Evolutionary conservation across 331 rosid genomes (phyloP), one percentile per base, ranked within the genome.

Genomic region (Arachis monticola): DNA sequence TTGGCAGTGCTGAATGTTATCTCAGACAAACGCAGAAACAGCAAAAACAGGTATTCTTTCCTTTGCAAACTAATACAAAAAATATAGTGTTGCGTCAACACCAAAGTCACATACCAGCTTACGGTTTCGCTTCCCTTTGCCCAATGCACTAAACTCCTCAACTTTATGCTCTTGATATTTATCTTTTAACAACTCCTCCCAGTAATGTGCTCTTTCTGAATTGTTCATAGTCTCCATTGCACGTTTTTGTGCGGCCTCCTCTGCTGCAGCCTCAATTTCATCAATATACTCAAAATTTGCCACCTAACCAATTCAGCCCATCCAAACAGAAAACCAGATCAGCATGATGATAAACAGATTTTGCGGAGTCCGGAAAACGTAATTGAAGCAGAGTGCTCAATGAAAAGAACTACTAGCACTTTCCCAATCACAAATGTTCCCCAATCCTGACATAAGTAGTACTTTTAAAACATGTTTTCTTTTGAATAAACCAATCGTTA

Each of bases 251-350:
- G 92, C 90, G 75, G 84, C 97, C 89, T 89, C 97, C 81, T 86
- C 94, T 44, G 87, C 93, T 57, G 83, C 84, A 72, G 94, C 94
- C 86, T 92, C 85, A 77, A 74, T 88, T 80, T 95, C 87, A 59
- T 95, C 99, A 85, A 95, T 92, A 83, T 95, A 95, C 81, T 88
- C 93, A 80, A 95, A 95, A 82, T 95, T 95, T 70, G 99, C 99
- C 73, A 95, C 99, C 99, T 95, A 70, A 65, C 30, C 46, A 44
- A 57, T 67, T 69, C 69, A 38, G 68, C 45, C 78, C 71, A 58
- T 5, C 72, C 76, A 77, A 71, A 64, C 7, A 22, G 42, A 52
- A 69, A 72, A 40, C 60, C 10, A 70, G 22, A 71, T 59, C 31
- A 10, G 13, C 42, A 13, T 30, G 46, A 74, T 4, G 55, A 10